A percentile compares a stretch with the other conserved stretches of the same genome.
Conservation (phyloP, 352 stramenopile genomes). For the Pythium folliculosum region DNA sequence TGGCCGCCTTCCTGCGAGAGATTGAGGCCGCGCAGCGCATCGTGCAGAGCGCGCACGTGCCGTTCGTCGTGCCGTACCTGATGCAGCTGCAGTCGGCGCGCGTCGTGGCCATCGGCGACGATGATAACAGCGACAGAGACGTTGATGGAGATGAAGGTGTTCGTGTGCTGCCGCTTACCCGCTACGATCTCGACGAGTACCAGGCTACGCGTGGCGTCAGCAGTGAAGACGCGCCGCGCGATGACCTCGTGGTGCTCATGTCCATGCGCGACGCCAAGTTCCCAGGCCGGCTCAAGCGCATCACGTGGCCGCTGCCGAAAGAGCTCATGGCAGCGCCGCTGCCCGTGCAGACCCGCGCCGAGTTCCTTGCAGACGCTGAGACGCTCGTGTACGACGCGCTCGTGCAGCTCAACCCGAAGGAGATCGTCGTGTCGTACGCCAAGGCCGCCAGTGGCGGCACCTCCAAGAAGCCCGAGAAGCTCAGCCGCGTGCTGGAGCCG, state of each 20-base stretch:
- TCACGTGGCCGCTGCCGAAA: constrained; percentile 62
- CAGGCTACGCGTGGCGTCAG: constrained; percentile 3
- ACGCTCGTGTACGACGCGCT: constrained; percentile 52
- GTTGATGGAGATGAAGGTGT: constrained; percentile 17
- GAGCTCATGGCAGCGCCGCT: constrained; percentile 51
- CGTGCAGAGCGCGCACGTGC: constrained; percentile 51
- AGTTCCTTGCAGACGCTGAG: constrained; percentile 53
- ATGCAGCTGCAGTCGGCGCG: constrained; percentile 44
- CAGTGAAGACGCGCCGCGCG: background rate
- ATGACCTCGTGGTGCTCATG: constrained; percentile 50
- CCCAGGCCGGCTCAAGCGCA: constrained; percentile 67
- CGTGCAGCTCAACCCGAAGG: constrained; percentile 17
- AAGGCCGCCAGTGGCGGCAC: constrained; percentile 20
- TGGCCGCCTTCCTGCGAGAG: constrained; percentile 70
- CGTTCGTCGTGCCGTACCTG: constrained; percentile 78
- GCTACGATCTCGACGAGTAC: constrained; percentile 40
- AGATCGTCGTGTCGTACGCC: constrained; percentile 61
- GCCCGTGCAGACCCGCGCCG: constrained; percentile 55
- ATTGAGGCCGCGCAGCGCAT: constrained; percentile 62
- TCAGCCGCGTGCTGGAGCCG: constrained; percentile 37
- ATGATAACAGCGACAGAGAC: background rate
- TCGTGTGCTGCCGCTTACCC: constrained; percentile 52
- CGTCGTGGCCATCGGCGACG: constrained; percentile 13
- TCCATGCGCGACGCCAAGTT: constrained; percentile 82
- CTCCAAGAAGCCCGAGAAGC: constrained; percentile 35